Conservation (phyloP, 2,329 filamentous ascomycete species). For the Penicillium sp. region DNA sequence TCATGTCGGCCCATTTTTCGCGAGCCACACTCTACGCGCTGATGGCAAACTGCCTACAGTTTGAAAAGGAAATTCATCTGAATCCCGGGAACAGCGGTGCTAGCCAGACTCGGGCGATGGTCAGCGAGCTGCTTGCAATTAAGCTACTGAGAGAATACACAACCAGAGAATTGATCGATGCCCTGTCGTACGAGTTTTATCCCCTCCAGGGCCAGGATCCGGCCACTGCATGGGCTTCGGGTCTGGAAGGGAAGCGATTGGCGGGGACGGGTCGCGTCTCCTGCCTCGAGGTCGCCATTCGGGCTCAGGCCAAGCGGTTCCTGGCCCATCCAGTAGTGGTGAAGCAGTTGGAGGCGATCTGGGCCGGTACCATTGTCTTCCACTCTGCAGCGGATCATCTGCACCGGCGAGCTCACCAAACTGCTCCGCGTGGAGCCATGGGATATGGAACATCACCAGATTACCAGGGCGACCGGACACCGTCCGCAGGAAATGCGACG, state of each 20-base stretch:
- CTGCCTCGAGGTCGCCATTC: constrained; percentile 88
- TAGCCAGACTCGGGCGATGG: constrained; percentile 80
- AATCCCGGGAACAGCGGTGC: constrained; percentile 83
- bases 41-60: constrained; percentile 92
- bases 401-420: constrained; percentile 63
- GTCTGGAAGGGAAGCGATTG: constrained; percentile 51
- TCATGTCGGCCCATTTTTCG: constrained; percentile 80
- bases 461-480: constrained; percentile 28
- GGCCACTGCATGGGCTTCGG: constrained; percentile 39
- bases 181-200: constrained; percentile 91
- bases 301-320: constrained; percentile 89
- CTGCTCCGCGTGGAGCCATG: constrained; percentile 28
- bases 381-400: constrained; percentile 85
- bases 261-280: constrained; percentile 75
- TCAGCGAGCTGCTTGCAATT: constrained; percentile 88
- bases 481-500: constrained; percentile 19
- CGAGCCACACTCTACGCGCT: constrained; percentile 85
- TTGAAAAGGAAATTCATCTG: constrained; percentile 80
- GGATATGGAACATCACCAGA: constrained; percentile 35
- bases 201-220: constrained; percentile 79
- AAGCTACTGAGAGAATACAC: constrained; percentile 87
- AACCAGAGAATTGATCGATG: constrained; percentile 88
- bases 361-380: constrained; percentile 94
- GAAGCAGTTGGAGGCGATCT: constrained; percentile 94
- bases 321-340: constrained; percentile 89